Conservation (phyloP, 177 flowering plant genomes). For the Telopea speciosissima region DNA sequence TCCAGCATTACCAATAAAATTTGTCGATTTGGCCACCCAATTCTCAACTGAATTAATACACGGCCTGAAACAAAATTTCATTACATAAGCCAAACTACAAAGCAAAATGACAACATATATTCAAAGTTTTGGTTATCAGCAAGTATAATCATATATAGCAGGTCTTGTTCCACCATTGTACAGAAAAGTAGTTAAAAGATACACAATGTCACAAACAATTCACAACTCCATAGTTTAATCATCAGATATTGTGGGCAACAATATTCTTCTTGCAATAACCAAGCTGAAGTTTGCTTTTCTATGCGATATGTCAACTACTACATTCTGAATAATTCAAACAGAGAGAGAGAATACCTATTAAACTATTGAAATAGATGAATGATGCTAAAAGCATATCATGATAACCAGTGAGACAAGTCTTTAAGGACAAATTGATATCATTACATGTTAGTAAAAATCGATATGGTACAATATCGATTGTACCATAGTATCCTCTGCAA, state of each 20-base stretch:
- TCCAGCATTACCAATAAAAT: conserved; percentile 2
- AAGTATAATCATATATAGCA: background rate
- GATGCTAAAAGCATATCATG: background rate
- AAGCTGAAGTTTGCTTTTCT: background rate
- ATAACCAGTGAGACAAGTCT: background rate
- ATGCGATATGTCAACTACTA: background rate
- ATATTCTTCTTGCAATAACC: background rate
- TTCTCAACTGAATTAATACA: conserved; percentile 8
- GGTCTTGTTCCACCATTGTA: background rate
- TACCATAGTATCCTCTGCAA: too few species aligned
- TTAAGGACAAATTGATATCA: too few species aligned
- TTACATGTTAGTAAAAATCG: too few species aligned
- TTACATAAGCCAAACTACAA: background rate
- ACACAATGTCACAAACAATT: background rate
- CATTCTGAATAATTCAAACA: background rate
- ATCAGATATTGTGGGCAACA: background rate
- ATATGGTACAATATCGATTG: too few species aligned
- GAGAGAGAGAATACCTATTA: background rate
- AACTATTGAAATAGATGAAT: background rate
- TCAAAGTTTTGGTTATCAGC: background rate
- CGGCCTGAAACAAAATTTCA: conserved; percentile 17
- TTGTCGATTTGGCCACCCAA: conserved; percentile 2
- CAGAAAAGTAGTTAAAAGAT: background rate
- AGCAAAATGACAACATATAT: background rate
- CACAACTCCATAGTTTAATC: background rate